These are phyloP conservation scores for Chiua sp. DNA, from an alignment of 1,284 basidiomycete species.

Conservation along the genomic window DNA sequence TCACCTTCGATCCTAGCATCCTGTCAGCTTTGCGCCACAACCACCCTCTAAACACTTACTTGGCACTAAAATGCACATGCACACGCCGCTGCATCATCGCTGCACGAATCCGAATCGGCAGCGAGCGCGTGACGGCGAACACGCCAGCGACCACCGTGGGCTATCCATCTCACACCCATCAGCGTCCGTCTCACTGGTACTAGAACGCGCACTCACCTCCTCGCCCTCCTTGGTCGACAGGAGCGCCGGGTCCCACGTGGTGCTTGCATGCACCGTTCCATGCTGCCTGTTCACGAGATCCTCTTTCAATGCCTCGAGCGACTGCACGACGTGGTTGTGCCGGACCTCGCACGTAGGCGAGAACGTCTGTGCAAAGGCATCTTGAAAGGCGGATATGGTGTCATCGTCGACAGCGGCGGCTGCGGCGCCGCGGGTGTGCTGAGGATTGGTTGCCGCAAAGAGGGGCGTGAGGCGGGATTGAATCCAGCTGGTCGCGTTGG, in stretches of 20 bases:
- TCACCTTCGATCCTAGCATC: conserved; percentile 39
- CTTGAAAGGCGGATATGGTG: conserved; percentile 12
- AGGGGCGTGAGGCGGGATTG: conserved; percentile 32
- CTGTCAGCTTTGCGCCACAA: neutral
- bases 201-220: conserved; percentile 31
- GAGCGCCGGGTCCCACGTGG: conserved; percentile 42
- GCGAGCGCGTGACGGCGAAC: conserved; percentile 46
- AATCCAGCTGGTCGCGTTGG: conserved; percentile 25
- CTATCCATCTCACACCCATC: conserved; percentile 30
- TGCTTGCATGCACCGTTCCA: conserved; percentile 23
- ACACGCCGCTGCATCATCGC: conserved; percentile 44
- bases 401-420: conserved; percentile 11
- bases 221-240: conserved; percentile 34
- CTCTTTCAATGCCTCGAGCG: conserved; percentile 38
- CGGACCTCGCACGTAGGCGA: conserved; percentile 39
- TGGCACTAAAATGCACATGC: conserved; percentile 48
- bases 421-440: conserved; percentile 10
- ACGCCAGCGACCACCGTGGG: conserved; percentile 47
- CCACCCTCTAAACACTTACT: conserved; percentile 33
- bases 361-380: conserved; percentile 38
- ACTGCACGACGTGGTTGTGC: conserved; percentile 36
- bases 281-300: conserved; percentile 22
- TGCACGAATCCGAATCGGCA: conserved; percentile 52
- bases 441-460: conserved; percentile 10
- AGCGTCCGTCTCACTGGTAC: too few relatives aligned